Evolutionary conservation across 1,284 basidiomycete species (phyloP).

Genomic region (Malassezia obtusa): DNA sequence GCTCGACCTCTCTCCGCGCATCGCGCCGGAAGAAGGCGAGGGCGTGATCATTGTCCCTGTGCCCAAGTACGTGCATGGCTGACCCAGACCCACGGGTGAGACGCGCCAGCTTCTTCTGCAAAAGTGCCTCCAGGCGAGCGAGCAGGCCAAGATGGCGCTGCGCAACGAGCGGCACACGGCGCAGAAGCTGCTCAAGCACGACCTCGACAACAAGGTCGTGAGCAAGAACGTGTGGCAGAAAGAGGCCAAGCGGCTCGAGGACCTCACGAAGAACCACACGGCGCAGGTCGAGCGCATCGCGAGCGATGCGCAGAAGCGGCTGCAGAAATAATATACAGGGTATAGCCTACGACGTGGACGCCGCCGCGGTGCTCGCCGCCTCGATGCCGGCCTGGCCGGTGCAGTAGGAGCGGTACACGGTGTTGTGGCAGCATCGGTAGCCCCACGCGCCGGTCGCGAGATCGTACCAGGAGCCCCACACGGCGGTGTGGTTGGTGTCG

Average conservation of each 20-base stretch:
- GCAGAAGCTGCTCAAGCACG: slow-evolving; percentile 42
- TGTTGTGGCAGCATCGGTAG: slow-evolving; percentile 86
- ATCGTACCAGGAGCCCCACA: slow-evolving; percentile 96
- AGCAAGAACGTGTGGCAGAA: slow-evolving; percentile 33
- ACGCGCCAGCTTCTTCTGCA: slow-evolving; percentile 34
- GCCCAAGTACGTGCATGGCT: slow-evolving; percentile 21
- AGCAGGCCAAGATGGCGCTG: slow-evolving; percentile 40
- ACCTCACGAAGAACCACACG: slow-evolving; percentile 14
- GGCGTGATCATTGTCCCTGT: slow-evolving; percentile 38
- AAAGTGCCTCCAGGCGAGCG: slow-evolving; percentile 37
- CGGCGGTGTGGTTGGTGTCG: slow-evolving; percentile 80
- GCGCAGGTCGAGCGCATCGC: slow-evolving; percentile 5
- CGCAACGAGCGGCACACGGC: slow-evolving; percentile 34
- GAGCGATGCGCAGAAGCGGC: slow-evolving; percentile 12
- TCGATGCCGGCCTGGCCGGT: slow-evolving; percentile 77
- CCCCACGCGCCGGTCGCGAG: slow-evolving; percentile 68
- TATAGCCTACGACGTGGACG: slow-evolving; percentile 52
- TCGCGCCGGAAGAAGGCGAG: slow-evolving; percentile 26
- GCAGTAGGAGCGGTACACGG: slow-evolving; percentile 78
- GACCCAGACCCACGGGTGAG: slow-evolving; percentile 34
- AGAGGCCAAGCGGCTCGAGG: slow-evolving; percentile 27
- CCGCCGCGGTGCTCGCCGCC: slow-evolving; percentile 55
- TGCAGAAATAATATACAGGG: slow-evolving; percentile 4
- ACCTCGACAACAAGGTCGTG: slow-evolving; percentile 36
- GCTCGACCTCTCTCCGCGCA: slow-evolving; percentile 35